Conservation (phyloP, 495 filamentous ascomycete genomes). For the Daldinia decipiens region DNA sequence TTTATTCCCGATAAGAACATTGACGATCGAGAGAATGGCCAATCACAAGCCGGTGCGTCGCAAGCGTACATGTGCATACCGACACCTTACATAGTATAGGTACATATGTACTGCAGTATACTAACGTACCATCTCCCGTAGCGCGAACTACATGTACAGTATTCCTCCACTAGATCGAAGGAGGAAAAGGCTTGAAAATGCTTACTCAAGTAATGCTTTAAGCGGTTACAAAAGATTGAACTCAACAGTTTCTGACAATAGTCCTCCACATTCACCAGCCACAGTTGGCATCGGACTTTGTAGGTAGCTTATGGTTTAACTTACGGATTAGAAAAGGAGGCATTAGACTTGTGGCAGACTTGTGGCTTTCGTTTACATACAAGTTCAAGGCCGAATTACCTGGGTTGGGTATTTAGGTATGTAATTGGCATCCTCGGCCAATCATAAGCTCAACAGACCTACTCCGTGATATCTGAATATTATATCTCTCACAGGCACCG, state of each 20-base stretch:
- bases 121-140: not conserved
- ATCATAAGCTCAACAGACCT: conserved; percentile 15
- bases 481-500: not conserved
- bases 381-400: not conserved
- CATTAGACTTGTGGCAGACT: not conserved
- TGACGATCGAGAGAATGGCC: not conserved
- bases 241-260: conserved; percentile 1
- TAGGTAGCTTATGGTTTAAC: not conserved
- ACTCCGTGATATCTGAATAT: not conserved
- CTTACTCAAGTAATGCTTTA: not conserved
- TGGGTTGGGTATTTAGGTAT: conserved; percentile 4
- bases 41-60: not conserved
- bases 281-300: not conserved
- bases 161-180: not conserved
- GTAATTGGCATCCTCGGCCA: not conserved
- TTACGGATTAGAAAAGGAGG: not conserved
- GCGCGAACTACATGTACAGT: not conserved
- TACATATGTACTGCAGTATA: not conserved
- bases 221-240: not conserved
- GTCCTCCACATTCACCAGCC: not conserved
- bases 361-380: not conserved
- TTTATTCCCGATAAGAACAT: conserved; percentile 13
- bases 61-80: not conserved
- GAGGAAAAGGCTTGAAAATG: conserved; percentile 1
- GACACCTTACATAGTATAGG: too few species aligned